Base-by-base conservation (phyloP, 148 eudicot genomes). In the Beta vulgaris region DNA sequence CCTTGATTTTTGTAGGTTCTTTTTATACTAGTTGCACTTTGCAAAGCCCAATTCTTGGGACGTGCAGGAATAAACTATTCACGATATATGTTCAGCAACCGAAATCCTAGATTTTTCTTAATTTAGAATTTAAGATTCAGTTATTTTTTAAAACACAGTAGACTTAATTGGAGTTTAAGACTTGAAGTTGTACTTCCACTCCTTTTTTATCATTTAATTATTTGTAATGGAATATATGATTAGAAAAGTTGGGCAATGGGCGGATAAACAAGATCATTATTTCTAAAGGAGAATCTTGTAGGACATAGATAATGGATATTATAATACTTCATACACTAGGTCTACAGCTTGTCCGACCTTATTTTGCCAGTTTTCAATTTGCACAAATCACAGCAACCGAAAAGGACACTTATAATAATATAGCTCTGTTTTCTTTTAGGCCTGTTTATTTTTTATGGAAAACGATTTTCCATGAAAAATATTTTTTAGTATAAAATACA, bases 1-100 rank as follows among this genome's bases (percentile, higher is more conserved):
- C 37, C 57, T 32, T 48, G 25, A 31, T 70, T 13, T 34, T 23
- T 18, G 25, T 0, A 31, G 37, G 31, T 9, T 70, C 43, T n/a
- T n/a, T 16, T 34, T 6, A 15, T n/a, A n/a, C n/a, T 68, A 51
- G 37, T 70, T 70, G 73, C 28, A 70, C 36, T 70, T 70, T 16
- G 15, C 35, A 70, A 48, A 48, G 55, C 59, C 40, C 19, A 70
- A 8, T 49, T 70, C 40, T 70, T 70, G 60, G 42, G 60, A 70
- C 60, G 54, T 72, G 60, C 75, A 39, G 23, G 19, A 72, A 72
- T 55, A 55, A 57, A 72, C 15, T 36, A 36, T 34, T 21, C 26
- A 48, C 26, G 48, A n/a, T n/a, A 16, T 61, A 31, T 55, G 2
- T 29, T 26, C 29, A 13, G 14, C 63, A 2, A 29, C 34, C 16